Base-by-base conservation (phyloP, 371 early-diverging fungal genomes). In the Mortierella sp. region DNA sequence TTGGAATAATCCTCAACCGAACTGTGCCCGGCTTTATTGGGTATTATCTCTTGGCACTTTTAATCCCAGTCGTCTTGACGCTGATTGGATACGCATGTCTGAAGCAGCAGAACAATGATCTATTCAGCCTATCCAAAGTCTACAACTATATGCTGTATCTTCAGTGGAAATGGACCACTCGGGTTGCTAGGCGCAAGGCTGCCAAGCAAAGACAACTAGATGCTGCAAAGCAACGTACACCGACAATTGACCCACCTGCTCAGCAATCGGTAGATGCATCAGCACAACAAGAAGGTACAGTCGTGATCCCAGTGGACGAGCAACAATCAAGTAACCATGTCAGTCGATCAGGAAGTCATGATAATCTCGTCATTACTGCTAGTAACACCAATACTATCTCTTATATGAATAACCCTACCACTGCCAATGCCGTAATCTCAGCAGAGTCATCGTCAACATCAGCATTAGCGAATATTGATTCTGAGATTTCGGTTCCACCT, bases 21-120 rank as follows among this genome's bases (percentile, higher is more conserved):
- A 72, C 70, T 7, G 70, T 76, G n/a, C 70, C 68, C 22, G 70
- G 86, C 5, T 89, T 88, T 76, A 74, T 90, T 10, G 85, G 86
- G 19, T 91, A 88, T 69, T 92, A 91, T 72, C 83, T 91, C 19
- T 84, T 90, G 55, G 84, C 83, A 9, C 70, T 92, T n/a, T 61
- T 87, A 63, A 86, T 93, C 72, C 92, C 93, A 13, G 57, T 82
- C 15, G 76, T 86, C 38, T 68, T 92, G 63, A 74, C 90, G 32
- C 24, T 78, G 19, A 63, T 80, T 10, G 84, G 87, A 2, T 66
- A 87, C 10, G 66, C 83, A 1, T 50, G 84, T 21, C 71, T 81
- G 38, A 88, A 87, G 69, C 89, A 90, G 60, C 83, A 84, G 61
- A 79, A 83, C 57, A 53, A 24, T 10, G 68, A 73, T 57, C 3